Base-by-base conservation (phyloP, 805 yeast genomes). In the Lachancea sp. region DNA sequence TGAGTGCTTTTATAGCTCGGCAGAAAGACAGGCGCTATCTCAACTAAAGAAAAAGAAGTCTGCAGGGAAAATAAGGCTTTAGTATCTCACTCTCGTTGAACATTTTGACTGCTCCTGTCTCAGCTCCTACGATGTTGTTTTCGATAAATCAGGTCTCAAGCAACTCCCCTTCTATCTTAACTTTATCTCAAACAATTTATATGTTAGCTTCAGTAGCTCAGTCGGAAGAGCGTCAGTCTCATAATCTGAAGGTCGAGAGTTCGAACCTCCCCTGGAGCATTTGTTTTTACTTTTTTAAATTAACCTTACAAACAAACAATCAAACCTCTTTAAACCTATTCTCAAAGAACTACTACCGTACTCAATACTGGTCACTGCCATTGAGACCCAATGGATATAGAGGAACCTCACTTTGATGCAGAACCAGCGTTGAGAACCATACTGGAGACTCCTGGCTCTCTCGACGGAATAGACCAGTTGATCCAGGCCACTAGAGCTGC, bases 141-240 rank as follows among this genome's bases (percentile, higher is more conserved):
- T 22, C 8, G 25, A 22, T 6, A 22, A 22, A 8, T 22, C 25
- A 22, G 4, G 25, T 8, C 8, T 6, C 25, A 22, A 22, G 25
- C 5, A 7, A 3, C 31, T 12, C 6, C 15, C 31, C 13, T 29
- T 11, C 25, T 38, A 18, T 22, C 6, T 18, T 8, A 22, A 22
- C 22, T 3, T 17, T 30, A 22, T 6, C 25, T 22, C 8, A 6
- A 4, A 22, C 8, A 6, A 22, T 22, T 8, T 13, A 8, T 12
- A 18, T 20, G 15, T 2, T 22, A 16, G 72, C 73, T 69, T 65
- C 69, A 64, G 71, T 69, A 69, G 74, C 73, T 68, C 72, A 69
- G 73, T 68, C 67, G 73, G 74, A 60, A 69, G 74, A 68, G 73
- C 73, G 72, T 70, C 73, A 69, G 74, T 69, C 74, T 70, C 73